Percentiles rank a stretch among this genome's conserved stretches.
Evolutionary conservation across 306 rosid species (phyloP).

Genomic region (Trifolium pratense): DNA sequence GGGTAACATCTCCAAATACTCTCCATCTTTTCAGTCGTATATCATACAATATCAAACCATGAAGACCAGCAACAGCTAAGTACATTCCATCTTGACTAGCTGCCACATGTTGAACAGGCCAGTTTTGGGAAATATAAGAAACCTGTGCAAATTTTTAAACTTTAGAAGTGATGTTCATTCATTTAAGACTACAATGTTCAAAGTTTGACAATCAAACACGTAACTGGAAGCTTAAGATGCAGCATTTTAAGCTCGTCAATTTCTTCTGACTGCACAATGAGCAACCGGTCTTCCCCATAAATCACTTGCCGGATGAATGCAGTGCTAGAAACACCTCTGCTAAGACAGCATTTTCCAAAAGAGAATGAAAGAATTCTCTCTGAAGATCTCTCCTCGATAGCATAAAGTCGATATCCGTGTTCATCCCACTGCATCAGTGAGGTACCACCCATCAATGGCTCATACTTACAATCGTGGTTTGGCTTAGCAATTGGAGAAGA

Average conservation of each 20-base stretch:
- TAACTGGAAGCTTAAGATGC: slow-evolving; percentile 95
- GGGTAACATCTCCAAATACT: slow-evolving; percentile 92
- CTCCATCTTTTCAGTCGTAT: slow-evolving; percentile 90
- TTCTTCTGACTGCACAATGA: slow-evolving; percentile 94
- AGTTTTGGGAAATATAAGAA: slow-evolving; percentile 95
- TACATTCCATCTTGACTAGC: slow-evolving; percentile 97
- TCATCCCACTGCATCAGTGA: slow-evolving; percentile 95
- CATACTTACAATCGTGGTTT: slow-evolving; percentile 74
- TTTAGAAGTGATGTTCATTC: slow-evolving; percentile 49
- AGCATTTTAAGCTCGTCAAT: slow-evolving; percentile 95
- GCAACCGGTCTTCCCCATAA: slow-evolving; percentile 86
- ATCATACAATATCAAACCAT: slow-evolving; percentile 90
- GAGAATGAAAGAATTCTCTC: slow-evolving; percentile 91
- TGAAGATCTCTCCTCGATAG: slow-evolving; percentile 72
- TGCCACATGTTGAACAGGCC: slow-evolving; percentile 97
- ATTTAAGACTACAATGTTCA: slow-evolving; percentile 21
- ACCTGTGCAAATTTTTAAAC: slow-evolving; percentile 59
- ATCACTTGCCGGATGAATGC: slow-evolving; percentile 90
- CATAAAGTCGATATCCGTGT: slow-evolving; percentile 89
- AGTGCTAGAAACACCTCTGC: slow-evolving; percentile 95
- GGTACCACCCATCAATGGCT: slow-evolving; percentile 94
- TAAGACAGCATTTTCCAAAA: slow-evolving; percentile 96
- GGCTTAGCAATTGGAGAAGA: slow-evolving; percentile 88
- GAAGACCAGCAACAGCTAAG: slow-evolving; percentile 89
- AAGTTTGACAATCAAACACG: slow-evolving; percentile 49